These are phyloP conservation scores for Fusarium bulbicola DNA, from an alignment of 2,329 filamentous ascomycete genomes.

Conservation along the genomic window DNA sequence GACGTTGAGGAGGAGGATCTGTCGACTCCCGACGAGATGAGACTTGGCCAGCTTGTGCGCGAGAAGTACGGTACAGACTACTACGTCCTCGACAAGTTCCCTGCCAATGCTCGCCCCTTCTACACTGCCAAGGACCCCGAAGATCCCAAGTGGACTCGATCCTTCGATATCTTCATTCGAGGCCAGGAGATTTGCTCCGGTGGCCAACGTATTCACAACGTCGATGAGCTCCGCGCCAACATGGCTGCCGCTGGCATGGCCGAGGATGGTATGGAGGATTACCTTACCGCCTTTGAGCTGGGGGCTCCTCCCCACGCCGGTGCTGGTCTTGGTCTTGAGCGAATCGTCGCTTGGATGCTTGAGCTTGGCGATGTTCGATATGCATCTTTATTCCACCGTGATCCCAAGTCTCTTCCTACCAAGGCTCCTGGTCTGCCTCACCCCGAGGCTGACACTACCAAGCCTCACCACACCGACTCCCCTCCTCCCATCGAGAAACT, in stretches of 20 bases:
- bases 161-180: slow-evolving; percentile 93
- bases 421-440: slow-evolving; percentile 76
- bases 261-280: slow-evolving; percentile 87
- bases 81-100: slow-evolving; percentile 95
- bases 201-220: slow-evolving; percentile 91
- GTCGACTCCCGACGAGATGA: slow-evolving; percentile 85
- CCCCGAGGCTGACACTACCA: slow-evolving; percentile 82
- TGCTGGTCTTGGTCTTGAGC: slow-evolving; percentile 89
- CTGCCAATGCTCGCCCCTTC: slow-evolving; percentile 83
- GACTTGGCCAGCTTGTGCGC: slow-evolving; percentile 83
- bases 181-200: slow-evolving; percentile 94
- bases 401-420: slow-evolving; percentile 85
- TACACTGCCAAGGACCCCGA: slow-evolving; percentile 87
- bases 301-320: slow-evolving; percentile 90
- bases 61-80: slow-evolving; percentile 90
- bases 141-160: slow-evolving; percentile 81
- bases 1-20: slow-evolving; percentile 80
- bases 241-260: slow-evolving; percentile 81
- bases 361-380: slow-evolving; percentile 90
- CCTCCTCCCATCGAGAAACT: slow-evolving; percentile 84
- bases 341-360: slow-evolving; percentile 85
- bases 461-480: slow-evolving; percentile 57
- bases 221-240: slow-evolving; percentile 75
- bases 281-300: slow-evolving; percentile 87
- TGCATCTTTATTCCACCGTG: slow-evolving; percentile 85